phyloP scores from a whole-genome alignment of 441 rosid species.

The Adansonia madagascariensis region DNA sequence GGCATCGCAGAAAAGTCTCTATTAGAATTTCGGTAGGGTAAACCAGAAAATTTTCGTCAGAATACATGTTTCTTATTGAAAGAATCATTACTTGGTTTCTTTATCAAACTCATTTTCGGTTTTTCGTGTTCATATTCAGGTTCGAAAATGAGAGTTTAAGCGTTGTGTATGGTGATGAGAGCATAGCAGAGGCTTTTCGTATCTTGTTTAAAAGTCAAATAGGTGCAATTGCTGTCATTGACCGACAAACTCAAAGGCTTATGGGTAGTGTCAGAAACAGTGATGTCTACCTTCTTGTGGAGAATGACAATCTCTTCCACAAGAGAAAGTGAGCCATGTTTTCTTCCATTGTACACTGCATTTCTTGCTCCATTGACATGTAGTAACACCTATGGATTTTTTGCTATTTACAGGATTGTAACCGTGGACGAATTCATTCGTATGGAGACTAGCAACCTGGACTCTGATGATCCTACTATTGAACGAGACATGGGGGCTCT shows the following conservation, averaged over 20 bases:
- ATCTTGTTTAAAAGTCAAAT: conserved; percentile 33
- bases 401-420: not conserved
- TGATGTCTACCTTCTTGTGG: conserved; percentile 43
- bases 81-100: not conserved
- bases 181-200: conserved; percentile 42
- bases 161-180: conserved; percentile 37
- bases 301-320: conserved; percentile 30
- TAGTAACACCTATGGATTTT: not conserved
- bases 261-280: conserved; percentile 40
- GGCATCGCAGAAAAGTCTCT: conserved; percentile 45
- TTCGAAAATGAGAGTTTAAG: conserved; percentile 35
- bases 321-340: conserved; percentile 8
- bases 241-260: conserved; percentile 31
- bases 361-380: not conserved
- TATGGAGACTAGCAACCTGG: conserved; percentile 26
- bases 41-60: not conserved
- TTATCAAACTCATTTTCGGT: not conserved
- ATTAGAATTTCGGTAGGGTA: conserved; percentile 36
- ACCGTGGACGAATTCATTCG: conserved; percentile 33
- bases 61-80: not conserved
- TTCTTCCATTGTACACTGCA: not conserved
- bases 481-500: conserved; percentile 37
- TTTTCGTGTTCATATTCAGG: conserved; percentile 16
- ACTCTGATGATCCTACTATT: conserved; percentile 31
- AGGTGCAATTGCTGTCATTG: conserved; percentile 37